These are phyloP conservation scores for Mycena venus DNA, from an alignment of 768 basidiomycete genomes.

Conservation along the genomic window DNA sequence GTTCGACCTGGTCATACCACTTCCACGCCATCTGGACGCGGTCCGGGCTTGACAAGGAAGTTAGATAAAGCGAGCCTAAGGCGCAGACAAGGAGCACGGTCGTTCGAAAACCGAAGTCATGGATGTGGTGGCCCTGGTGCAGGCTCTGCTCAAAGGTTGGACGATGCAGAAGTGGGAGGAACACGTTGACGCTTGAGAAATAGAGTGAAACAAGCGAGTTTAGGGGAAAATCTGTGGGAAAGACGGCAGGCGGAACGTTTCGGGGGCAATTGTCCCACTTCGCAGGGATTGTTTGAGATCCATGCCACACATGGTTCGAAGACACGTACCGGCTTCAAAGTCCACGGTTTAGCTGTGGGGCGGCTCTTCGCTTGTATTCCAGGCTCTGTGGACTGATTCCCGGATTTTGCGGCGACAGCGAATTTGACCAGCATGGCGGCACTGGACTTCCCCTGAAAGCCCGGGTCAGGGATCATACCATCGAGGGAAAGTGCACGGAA, in stretches of 20 bases:
- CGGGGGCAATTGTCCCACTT: neutral
- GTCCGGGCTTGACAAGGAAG: neutral
- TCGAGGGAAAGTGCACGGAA: constrained; percentile 4
- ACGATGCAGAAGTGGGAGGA: constrained; percentile 64
- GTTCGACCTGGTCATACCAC: constrained; percentile 8
- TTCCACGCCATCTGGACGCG: neutral
- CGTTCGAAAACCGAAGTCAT: constrained; percentile 52
- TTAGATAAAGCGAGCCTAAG: constrained; percentile 47
- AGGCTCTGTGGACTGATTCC: neutral
- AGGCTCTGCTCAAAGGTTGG: constrained; percentile 60
- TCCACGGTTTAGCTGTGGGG: neutral
- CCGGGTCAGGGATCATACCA: neutral
- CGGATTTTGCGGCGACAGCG: neutral
- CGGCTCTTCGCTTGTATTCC: no score
- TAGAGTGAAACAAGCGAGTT: constrained; percentile 59
- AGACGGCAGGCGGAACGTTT: neutral
- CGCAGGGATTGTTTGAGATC: no score
- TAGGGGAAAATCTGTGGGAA: constrained; percentile 41
- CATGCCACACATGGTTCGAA: no score
- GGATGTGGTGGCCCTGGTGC: constrained; percentile 50
- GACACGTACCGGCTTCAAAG: neutral
- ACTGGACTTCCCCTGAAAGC: constrained; percentile 15
- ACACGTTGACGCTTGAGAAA: constrained; percentile 56
- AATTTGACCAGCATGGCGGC: neutral
- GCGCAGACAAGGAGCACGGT: constrained; percentile 68